These are phyloP conservation scores for Psilocybe subaeruginosa DNA, from an alignment of 768 basidiomycete genomes.

Conservation along the genomic window DNA sequence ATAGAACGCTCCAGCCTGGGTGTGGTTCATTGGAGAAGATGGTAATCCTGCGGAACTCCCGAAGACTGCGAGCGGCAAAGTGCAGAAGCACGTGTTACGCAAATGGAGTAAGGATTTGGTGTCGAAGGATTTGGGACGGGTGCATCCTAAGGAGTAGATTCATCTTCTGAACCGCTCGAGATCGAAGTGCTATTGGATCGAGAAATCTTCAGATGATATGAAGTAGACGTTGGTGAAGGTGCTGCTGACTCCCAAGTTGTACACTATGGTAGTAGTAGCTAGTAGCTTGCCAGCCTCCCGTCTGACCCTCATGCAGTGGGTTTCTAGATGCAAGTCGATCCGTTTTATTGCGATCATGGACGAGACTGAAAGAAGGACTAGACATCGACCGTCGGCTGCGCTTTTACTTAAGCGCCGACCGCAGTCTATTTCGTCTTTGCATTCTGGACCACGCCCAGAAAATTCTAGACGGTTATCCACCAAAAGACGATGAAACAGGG, in stretches of 20 bases:
- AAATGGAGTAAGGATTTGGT: slow-evolving; percentile 66
- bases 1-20: slow-evolving; percentile 80
- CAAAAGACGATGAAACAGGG: no score
- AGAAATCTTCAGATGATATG: no score
- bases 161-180: background rate
- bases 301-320: no score
- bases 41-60: slow-evolving; percentile 61
- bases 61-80: slow-evolving; percentile 87
- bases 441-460: slow-evolving; percentile 4
- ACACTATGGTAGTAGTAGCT: no score
- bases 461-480: background rate
- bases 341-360: background rate
- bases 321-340: background rate
- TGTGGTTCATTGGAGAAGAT: slow-evolving; percentile 82
- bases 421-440: background rate
- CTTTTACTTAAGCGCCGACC: slow-evolving; percentile 5
- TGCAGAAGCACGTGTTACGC: slow-evolving; percentile 80
- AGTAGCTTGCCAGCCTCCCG: no score
- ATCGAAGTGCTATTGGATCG: background rate
- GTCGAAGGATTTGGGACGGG: slow-evolving; percentile 43
- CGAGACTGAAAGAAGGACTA: background rate
- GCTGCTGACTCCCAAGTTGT: no score
- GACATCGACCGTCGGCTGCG: background rate
- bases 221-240: no score
- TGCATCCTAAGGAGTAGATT: background rate